Base-by-base conservation (phyloP, 768 basidiomycete species). In the Mycena venus region DNA sequence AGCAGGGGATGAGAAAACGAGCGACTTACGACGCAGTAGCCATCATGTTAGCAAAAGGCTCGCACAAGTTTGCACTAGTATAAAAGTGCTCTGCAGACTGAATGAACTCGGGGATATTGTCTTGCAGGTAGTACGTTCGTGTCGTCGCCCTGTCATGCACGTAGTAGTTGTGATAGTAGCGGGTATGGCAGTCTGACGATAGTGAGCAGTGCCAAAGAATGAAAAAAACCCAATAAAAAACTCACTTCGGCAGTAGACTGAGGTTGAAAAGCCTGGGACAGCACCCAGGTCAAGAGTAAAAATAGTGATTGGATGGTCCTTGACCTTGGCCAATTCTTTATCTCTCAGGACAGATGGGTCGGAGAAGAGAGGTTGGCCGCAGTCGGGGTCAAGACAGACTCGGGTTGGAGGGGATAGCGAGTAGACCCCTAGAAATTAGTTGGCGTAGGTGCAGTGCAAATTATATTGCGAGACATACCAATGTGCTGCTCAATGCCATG, bases 81-180 rank as follows among this genome's bases (percentile, higher is more conserved):
- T 66, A 74, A 31, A 77, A 68, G 47, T 79, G 78, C 23, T 72
- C 61, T 0, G 69, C 49, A 5, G 68, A 62, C n/a, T 77, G 67
- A 27, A 79, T 76, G 21, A 75, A 66, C 31, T 75, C 68, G 0
- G 73, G 69, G 32, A 79, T 67, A 12, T 15, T 27, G 61, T 72
- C 56, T 31, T 34, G 56, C 10, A 32, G 65, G 25, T 82, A 83
- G 60, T 79, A 82, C 11, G 78, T 80, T 5, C 77, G 70, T 0
- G 25, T 53, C 0, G 76, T 74, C 9, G 78, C 78, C 1, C 69
- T 56, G 21, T 31, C 31, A 47, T 83, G 76, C 19, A 81, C 80
- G 56, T 72, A 83, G 73, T 78, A 83, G 25, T 79, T 79, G 19
- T 70, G 77, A 61, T 83, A 78, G 47, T 83, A 83, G 29, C 78